Evolutionary conservation across 345 rosid species (phyloP), one percentile per base, ranked within the genome.

Genomic region (Acer saccharum): DNA sequence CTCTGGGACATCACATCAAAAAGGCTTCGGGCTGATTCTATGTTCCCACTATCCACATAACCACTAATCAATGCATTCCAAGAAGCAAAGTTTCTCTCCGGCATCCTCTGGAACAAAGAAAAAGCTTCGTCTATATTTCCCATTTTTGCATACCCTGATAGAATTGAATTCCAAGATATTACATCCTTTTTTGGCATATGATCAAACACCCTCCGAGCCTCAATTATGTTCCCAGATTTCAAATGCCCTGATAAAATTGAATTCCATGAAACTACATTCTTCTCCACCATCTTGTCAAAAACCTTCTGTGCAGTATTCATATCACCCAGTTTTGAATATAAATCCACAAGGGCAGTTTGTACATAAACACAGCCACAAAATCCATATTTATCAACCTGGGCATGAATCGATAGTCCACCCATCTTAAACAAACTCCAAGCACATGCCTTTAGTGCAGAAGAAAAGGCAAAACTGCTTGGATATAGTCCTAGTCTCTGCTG

Each of bases 31-130:
- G 97, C 94, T 41, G 82, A 75, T 62, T 84, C 78, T 57, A 85
- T 71, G 29, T 79, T 74, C 35, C 89, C 80, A 16, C 81, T 76
- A 41, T 83, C 90, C 20, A 86, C 86, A 55, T 81, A 89, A 58
- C 91, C 97, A 23, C 90, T 86, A 1, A 92, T 88, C 82, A 90
- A 72, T 41, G 91, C 79, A 86, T 92, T 90, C 94, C 97, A 92
- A 64, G 98, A 89, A 25, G 90, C 79, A 61, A 77, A 78, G 76
- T 88, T 89, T 79, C 80, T 89, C 81, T 82, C 84, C 1, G 94
- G 91, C 92, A 90, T 93, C 27, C 43, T 73, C 64, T 69, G 77
- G 81, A 90, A 94, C 83, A 94, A 81, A 69, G 78, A 72, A 29
- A 71, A 54, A 1, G 91, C 90, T 43, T 35, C 67, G 39, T 76